phyloP scores from a whole-genome alignment of 2,329 filamentous ascomycete species.

The Trichoderma oligosporum region DNA sequence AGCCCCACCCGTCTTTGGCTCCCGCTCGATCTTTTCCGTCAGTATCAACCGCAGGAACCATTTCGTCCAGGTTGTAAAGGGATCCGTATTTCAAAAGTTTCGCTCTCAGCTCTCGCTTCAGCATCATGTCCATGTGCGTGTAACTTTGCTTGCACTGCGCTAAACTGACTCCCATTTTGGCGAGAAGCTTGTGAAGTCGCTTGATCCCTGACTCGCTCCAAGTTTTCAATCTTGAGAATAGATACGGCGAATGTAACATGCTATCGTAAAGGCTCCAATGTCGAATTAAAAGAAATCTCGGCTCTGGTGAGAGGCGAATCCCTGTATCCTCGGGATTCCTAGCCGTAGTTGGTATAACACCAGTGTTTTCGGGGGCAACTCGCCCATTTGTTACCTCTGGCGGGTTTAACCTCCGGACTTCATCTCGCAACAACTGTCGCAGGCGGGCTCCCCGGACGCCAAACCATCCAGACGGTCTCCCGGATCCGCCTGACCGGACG shows the following conservation, averaged over 20 bases:
- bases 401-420: conserved; percentile 90
- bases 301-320: conserved; percentile 89
- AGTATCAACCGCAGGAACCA: conserved; percentile 76
- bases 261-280: conserved; percentile 98
- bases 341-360: conserved; percentile 85
- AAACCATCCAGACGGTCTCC: conserved; percentile 67
- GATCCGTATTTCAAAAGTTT: conserved; percentile 89
- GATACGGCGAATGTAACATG: conserved; percentile 95
- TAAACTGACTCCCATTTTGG: conserved; percentile 96
- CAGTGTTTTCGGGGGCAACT: conserved; percentile 62
- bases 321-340: conserved; percentile 85
- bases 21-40: conserved; percentile 66
- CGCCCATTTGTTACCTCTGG: conserved; percentile 62
- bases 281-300: conserved; percentile 83
- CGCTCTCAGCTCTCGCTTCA: conserved; percentile 81
- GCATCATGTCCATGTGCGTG: conserved; percentile 96
- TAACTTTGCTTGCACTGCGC: conserved; percentile 94
- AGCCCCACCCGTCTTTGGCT: conserved; percentile 90
- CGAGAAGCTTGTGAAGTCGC: conserved; percentile 85
- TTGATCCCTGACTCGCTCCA: conserved; percentile 91
- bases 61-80: conserved; percentile 87
- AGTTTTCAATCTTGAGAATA: conserved; percentile 86
- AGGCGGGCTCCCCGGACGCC: conserved; percentile 79
- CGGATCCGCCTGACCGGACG: conserved; percentile 53
- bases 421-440: conserved; percentile 81